Evolutionary conservation across 345 rosid genomes (phyloP).

Genomic region (Schrenkiella parvula): DNA sequence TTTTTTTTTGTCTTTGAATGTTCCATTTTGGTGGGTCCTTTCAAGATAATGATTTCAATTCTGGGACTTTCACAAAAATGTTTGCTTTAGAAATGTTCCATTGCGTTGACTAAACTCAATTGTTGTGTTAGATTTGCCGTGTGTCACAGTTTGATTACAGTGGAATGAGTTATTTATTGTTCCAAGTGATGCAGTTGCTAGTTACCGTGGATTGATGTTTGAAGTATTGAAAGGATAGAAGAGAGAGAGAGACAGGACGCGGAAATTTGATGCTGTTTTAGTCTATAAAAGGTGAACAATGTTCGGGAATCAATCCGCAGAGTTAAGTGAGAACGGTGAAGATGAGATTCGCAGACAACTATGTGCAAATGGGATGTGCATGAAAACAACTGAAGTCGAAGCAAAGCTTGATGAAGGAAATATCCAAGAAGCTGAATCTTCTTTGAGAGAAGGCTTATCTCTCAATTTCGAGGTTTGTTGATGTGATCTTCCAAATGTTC

Average conservation of each 20-base stretch:
- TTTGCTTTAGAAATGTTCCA: background rate
- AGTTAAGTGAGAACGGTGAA: slow-evolving; percentile 37
- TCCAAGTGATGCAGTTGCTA: slow-evolving; percentile 27
- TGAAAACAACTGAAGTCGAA: slow-evolving; percentile 73
- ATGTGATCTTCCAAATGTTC: background rate
- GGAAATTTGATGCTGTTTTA: slow-evolving; percentile 18
- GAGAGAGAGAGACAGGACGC: background rate
- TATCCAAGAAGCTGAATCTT: slow-evolving; percentile 90
- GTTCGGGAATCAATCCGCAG: slow-evolving; percentile 37
- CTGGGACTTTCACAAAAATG: background rate
- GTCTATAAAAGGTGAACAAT: slow-evolving; percentile 29
- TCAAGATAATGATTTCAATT: background rate
- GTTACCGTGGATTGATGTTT: slow-evolving; percentile 20
- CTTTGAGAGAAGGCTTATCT: slow-evolving; percentile 78
- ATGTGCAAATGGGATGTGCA: slow-evolving; percentile 66
- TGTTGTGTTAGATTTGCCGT: background rate
- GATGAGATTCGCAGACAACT: slow-evolving; percentile 38
- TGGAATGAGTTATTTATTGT: slow-evolving; percentile 4
- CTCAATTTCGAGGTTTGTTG: slow-evolving; percentile 75
- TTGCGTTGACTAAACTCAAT: background rate
- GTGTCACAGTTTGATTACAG: background rate
- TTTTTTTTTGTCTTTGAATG: background rate
- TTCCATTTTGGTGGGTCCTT: slow-evolving; percentile 35
- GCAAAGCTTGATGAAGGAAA: slow-evolving; percentile 89
- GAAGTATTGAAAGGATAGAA: background rate